Evolutionary conservation across 495 filamentous ascomycete genomes (phyloP).

Genomic region (Penicillium nucicola): DNA sequence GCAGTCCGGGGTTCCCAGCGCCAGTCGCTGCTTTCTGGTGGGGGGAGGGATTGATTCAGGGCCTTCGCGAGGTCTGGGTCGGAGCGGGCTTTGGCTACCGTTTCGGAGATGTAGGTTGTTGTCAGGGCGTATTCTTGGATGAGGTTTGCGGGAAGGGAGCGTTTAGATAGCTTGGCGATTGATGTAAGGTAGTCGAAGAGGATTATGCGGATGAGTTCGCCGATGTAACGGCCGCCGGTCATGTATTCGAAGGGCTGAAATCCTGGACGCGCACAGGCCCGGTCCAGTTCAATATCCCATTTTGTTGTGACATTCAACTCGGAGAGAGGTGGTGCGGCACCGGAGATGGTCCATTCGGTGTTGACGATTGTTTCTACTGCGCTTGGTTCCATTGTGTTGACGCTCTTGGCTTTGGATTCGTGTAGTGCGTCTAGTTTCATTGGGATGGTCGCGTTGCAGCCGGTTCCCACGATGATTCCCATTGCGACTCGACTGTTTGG

Average conservation of each 20-base stretch:
- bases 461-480: conserved; percentile 80
- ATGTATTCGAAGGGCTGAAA: conserved; percentile 89
- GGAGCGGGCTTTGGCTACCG: conserved; percentile 48
- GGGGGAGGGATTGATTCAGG: conserved; percentile 52
- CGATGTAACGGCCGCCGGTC: conserved; percentile 79
- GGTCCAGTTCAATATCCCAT: conserved; percentile 69
- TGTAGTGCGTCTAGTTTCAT: conserved; percentile 63
- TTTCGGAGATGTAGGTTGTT: conserved; percentile 67
- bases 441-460: conserved; percentile 78
- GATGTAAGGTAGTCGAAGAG: conserved; percentile 62
- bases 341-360: conserved; percentile 83
- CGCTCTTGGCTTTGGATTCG: conserved; percentile 53
- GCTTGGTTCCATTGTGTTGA: conserved; percentile 35
- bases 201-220: conserved; percentile 74
- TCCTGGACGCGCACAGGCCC: conserved; percentile 64
- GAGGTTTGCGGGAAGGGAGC: conserved; percentile 54
- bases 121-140: conserved; percentile 61
- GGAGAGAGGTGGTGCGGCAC: conserved; percentile 62
- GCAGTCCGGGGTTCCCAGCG: conserved; percentile 58
- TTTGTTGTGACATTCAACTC: conserved; percentile 61
- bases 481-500: conserved; percentile 71
- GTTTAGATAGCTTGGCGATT: conserved; percentile 30
- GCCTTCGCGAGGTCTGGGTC: conserved; percentile 48
- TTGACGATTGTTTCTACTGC: conserved; percentile 70
- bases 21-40: conserved; percentile 44